A percentile compares a stretch with the other conserved stretches of the same genome.
These are phyloP conservation scores for Penicillium brevicompactum DNA, from an alignment of 2,329 filamentous ascomycete species.

Conservation along the genomic window DNA sequence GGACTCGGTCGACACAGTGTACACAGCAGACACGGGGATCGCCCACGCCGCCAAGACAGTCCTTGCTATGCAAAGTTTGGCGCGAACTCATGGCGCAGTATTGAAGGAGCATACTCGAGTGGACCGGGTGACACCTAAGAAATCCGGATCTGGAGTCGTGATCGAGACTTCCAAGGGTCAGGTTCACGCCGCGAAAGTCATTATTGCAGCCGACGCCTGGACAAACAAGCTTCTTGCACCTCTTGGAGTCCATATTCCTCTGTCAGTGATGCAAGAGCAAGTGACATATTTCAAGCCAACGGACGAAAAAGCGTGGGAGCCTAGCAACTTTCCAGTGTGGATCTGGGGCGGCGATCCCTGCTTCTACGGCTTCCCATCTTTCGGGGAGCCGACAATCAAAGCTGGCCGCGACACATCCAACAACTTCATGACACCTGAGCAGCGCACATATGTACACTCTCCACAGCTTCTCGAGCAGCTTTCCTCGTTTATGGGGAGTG, in stretches of 20 bases:
- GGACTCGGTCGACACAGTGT: conserved; percentile 24
- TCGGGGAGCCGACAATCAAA: conserved; percentile 34
- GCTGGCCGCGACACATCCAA: conserved; percentile 24
- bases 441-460: conserved; percentile 33
- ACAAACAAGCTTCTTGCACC: conserved; percentile 28
- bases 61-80: conserved; percentile 23
- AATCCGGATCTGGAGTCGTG: conserved; percentile 12
- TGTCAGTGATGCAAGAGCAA: conserved; percentile 31
- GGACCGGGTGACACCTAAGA: conserved; percentile 18
- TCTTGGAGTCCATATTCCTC: conserved; percentile 24
- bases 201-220: conserved; percentile 30
- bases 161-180: conserved; percentile 26
- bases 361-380: conserved; percentile 31
- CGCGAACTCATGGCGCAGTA: conserved; percentile 23
- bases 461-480: conserved; percentile 23
- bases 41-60: conserved; percentile 29
- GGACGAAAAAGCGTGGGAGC: conserved; percentile 14
- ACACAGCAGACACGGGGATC: conserved; percentile 30
- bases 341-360: conserved; percentile 25
- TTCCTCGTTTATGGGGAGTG: conserved; percentile 18
- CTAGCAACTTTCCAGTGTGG: conserved; percentile 28
- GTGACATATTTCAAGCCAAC: conserved; percentile 32
- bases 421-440: conserved; percentile 30
- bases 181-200: conserved; percentile 24
- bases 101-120: conserved; percentile 28